These are phyloP conservation scores for Aspergillus awamori DNA, from an alignment of 2,329 filamentous ascomycete species.

Conservation along the genomic window DNA sequence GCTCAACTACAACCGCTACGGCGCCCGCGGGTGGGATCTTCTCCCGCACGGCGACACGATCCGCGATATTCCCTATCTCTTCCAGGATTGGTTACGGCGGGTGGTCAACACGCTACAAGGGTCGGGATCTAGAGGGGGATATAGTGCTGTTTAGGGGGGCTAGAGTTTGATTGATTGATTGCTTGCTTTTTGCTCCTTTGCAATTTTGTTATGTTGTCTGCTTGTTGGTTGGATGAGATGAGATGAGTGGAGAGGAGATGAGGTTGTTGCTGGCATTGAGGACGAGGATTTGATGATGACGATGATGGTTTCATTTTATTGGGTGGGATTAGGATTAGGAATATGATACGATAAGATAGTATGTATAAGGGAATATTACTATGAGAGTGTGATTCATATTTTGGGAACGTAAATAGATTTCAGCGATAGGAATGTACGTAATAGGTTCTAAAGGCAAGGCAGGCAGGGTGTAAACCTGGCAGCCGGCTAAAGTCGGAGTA, in stretches of 20 bases:
- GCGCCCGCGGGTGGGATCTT: conserved; percentile 91
- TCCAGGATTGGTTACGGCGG: conserved; percentile 83
- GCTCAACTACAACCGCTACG: conserved; percentile 98
- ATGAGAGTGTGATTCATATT: background rate
- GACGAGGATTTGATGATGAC: no score
- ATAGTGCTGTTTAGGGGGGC: conserved; percentile 76
- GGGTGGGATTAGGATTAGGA: no score
- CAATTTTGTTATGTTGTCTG: background rate
- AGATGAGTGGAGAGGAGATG: no score
- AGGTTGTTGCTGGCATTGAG: no score
- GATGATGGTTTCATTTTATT: no score
- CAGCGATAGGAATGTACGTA: no score
- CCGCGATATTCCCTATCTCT: conserved; percentile 85
- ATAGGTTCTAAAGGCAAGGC: no score
- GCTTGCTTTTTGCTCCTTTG: background rate
- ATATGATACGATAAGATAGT: no score
- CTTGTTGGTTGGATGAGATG: background rate
- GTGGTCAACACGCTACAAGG: conserved; percentile 84
- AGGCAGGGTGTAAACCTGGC: no score
- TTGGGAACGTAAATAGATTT: no score
- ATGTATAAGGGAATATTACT: no score
- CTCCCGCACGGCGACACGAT: conserved; percentile 91
- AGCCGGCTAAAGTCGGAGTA: no score
- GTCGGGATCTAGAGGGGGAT: conserved; percentile 81
- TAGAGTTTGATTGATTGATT: background rate